Base-by-base conservation (phyloP, 257 asterid species). In the Plantago ovata region DNA sequence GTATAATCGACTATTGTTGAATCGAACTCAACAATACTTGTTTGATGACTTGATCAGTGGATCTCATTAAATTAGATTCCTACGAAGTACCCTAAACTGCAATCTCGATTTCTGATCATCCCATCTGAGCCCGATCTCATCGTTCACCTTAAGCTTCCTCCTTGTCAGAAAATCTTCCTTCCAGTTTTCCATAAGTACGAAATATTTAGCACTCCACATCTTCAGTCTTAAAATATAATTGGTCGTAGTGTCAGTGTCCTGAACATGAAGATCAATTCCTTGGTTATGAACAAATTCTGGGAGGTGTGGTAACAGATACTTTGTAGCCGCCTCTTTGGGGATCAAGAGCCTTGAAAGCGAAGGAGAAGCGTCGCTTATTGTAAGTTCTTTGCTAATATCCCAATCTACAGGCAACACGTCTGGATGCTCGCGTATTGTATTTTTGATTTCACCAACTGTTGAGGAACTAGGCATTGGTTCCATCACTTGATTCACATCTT, bases 91-190 rank as follows among this genome's bases (percentile, higher is more conserved):
- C 2, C 40, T 53, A 14, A 53, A 53, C 38, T 53, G 20, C 6
- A 53, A 20, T 21, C 4, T 5, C 1, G 36, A 53, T 22, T 10
- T 19, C 10, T 7, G 40, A 2, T 14, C 22, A 9, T n/a, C 42
- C 58, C 58, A 53, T 21, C 11, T 53, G 10, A 53, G 39, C 14
- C 58, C 58, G 9, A 53, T 28, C 8, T 23, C 58, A 28, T 53
- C 58, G 6, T 6, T n/a, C 3, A 6, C 58, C 42, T n/a, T 6
- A 7, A 53, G 19, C 10, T 3, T 4, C 22, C 58, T 53, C 58
- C 58, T 28, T 2, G 0, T 7, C 12, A 53, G 40, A 14, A 53
- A 53, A 28, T 28, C 58, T 1, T 11, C 12, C 10, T 9, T 12
- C 58, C 58, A 53, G 7, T n/a, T n/a, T 16, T 7, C 12, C 22